Evolutionary conservation across 345 rosid genomes (phyloP).

Genomic region (Arabidopsis suecica): DNA sequence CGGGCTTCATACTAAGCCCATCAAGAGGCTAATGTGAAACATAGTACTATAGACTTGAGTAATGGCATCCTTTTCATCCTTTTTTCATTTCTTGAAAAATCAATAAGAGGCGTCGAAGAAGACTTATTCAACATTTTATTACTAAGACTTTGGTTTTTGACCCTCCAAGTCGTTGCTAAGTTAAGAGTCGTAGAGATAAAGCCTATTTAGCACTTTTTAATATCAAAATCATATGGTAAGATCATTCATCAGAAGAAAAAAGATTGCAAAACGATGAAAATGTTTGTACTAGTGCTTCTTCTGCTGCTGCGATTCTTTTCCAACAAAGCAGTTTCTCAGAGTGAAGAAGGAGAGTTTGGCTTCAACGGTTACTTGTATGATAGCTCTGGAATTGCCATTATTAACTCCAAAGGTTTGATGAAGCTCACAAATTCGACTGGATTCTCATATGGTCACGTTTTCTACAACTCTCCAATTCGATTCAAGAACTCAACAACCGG

Average conservation of each 20-base stretch:
- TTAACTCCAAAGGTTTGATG: slow-evolving; percentile 56
- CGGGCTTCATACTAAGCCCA: not conserved
- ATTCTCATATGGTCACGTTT: slow-evolving; percentile 61
- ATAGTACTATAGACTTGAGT: too few species aligned
- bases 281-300: not conserved
- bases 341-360: slow-evolving; percentile 28
- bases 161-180: slow-evolving; percentile 13
- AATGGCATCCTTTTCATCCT: not conserved
- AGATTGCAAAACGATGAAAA: not conserved
- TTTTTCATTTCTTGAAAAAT: not conserved
- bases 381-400: slow-evolving; percentile 50
- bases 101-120: not conserved
- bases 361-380: slow-evolving; percentile 5
- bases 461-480: slow-evolving; percentile 59
- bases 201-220: not conserved
- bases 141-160: not conserved
- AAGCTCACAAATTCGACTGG: slow-evolving; percentile 50
- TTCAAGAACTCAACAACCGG: slow-evolving; percentile 54
- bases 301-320: not conserved
- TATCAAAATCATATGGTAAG: not conserved
- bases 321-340: slow-evolving; percentile 10
- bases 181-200: not conserved
- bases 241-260: slow-evolving; percentile 15
- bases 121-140: not conserved
- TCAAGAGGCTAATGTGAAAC: not conserved